Evolutionary conservation across 306 rosid genomes (phyloP), one percentile per base, ranked within the genome.

Genomic region (Cucumis cinereus): DNA sequence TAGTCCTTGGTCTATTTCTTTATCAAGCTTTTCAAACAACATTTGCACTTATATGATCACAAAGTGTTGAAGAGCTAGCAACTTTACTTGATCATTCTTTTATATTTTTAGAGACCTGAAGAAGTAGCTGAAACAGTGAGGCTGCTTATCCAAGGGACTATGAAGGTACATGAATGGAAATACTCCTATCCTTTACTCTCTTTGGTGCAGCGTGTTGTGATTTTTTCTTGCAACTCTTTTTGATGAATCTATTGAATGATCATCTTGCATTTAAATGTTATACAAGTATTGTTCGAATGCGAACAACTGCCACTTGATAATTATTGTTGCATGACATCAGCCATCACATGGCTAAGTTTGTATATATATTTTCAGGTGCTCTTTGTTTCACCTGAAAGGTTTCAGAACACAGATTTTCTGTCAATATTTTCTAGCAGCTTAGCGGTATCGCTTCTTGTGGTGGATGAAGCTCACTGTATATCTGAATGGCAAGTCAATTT

Each of bases 391-490:
- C 97, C 98, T 15, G 96, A 93, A 85, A 90, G 98, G 82, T 89
- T 94, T 79, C 82, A 91, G 85, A 94, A 94, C 78, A 85, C 83
- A 13, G 90, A 89, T 62, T 94, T 94, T 81, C 72, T 88, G 77
- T 87, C 96, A 68, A 82, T 83, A 77, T 81, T 94, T 75, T 91
- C 94, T 56, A 72, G 75, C 30, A 71, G 78, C 79, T 72, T 88
- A 30, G 77, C 73, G 13, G 72, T 90, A 75, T 89, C 97, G 23
- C 94, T 93, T 81, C 88, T 91, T 85, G 96, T 87, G 81, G 89
- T 94, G 81, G 97, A 94, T 70, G 98, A 94, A 85, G 97, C 98
- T 15, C 97, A 94, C 78, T 91, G 98, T 80, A 83, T 88, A 77
- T 91, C 96, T 77, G 97, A 91, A 86, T 94, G 97, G 98, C 92